Percentiles rank a stretch among this genome's conserved stretches.
These are phyloP conservation scores for Skeletonema grethae DNA, from an alignment of 108 stramenopile species.

Conservation along the genomic window DNA sequence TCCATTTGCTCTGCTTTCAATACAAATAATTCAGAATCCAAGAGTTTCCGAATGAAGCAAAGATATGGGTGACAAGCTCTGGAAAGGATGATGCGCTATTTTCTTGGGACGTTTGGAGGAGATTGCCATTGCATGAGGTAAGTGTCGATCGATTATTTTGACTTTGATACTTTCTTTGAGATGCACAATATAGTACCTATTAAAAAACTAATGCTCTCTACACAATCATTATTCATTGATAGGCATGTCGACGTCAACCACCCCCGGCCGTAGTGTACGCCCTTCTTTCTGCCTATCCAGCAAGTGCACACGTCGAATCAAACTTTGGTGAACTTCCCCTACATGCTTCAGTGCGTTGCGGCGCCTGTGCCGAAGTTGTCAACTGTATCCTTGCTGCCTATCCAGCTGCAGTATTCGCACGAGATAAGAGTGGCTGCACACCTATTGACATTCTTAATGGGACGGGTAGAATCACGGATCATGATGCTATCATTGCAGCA, in stretches of 20 bases:
- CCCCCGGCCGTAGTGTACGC: slow-evolving; percentile 67
- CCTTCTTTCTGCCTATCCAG: slow-evolving; percentile 55
- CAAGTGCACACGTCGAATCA: slow-evolving; percentile 49
- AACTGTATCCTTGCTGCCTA: slow-evolving; percentile 64
- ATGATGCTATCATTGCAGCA: slow-evolving; percentile 40
- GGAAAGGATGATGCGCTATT: slow-evolving; percentile 60
- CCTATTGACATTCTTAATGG: slow-evolving; percentile 59
- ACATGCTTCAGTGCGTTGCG: slow-evolving; percentile 63
- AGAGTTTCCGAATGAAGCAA: slow-evolving; percentile 44
- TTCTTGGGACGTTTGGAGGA: slow-evolving; percentile 57
- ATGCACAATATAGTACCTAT: background rate
- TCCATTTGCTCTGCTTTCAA: too few relatives aligned
- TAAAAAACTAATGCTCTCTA: background rate
- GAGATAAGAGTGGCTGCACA: slow-evolving; percentile 66
- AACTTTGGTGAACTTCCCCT: slow-evolving; percentile 71
- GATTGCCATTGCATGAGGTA: slow-evolving; percentile 76
- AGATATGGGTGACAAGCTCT: slow-evolving; percentile 55
- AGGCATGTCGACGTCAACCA: slow-evolving; percentile 77
- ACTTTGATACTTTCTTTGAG: background rate
- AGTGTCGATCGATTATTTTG: background rate
- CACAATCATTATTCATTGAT: background rate
- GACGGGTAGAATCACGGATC: slow-evolving; percentile 51
- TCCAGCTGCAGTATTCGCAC: slow-evolving; percentile 52
- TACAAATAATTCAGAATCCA: slow-evolving; percentile 1
- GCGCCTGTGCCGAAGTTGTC: slow-evolving; percentile 67